Conservation (phyloP, 371 early-diverging fungal species). For the Fennellomyces sp. region DNA sequence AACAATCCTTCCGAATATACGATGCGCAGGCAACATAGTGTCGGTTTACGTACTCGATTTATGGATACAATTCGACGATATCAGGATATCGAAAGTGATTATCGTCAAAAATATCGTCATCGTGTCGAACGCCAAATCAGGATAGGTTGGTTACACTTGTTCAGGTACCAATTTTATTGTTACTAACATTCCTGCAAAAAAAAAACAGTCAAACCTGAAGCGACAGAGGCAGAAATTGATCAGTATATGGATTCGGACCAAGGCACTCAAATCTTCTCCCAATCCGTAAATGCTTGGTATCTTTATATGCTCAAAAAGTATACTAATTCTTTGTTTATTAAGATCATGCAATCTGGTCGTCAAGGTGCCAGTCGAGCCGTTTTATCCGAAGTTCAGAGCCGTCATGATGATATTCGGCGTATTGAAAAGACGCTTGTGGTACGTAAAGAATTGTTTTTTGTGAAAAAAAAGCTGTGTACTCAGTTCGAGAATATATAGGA, state of each 20-base stretch:
- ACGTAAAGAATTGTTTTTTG: constrained; percentile 1
- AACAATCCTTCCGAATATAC: not conserved
- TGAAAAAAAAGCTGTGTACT: not conserved
- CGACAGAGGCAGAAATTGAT: constrained; percentile 77
- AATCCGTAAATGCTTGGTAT: constrained; percentile 52
- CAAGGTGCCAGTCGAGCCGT: constrained; percentile 73
- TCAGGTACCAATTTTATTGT: not conserved
- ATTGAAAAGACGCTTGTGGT: constrained; percentile 81
- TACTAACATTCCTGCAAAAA: too few species aligned
- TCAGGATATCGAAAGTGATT: constrained; percentile 77
- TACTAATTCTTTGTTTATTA: not conserved
- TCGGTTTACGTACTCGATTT: constrained; percentile 75
- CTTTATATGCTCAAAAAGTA: not conserved
- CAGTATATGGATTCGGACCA: constrained; percentile 68
- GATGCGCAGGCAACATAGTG: constrained; percentile 43
- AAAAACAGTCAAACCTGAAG: constrained; percentile 79
- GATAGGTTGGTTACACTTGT: constrained; percentile 61
- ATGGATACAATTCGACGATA: constrained; percentile 82
- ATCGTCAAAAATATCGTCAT: constrained; percentile 80
- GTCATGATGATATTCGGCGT: constrained; percentile 80
- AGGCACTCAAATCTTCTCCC: constrained; percentile 76
- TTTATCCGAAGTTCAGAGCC: constrained; percentile 75
- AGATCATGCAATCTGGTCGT: constrained; percentile 71
- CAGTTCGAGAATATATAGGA: constrained; percentile 63
- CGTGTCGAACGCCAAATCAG: constrained; percentile 84